Evolutionary conservation across 208 protist genomes (phyloP), one percentile per base, ranked within the genome.

Genomic region (Porcisia hertigi): DNA sequence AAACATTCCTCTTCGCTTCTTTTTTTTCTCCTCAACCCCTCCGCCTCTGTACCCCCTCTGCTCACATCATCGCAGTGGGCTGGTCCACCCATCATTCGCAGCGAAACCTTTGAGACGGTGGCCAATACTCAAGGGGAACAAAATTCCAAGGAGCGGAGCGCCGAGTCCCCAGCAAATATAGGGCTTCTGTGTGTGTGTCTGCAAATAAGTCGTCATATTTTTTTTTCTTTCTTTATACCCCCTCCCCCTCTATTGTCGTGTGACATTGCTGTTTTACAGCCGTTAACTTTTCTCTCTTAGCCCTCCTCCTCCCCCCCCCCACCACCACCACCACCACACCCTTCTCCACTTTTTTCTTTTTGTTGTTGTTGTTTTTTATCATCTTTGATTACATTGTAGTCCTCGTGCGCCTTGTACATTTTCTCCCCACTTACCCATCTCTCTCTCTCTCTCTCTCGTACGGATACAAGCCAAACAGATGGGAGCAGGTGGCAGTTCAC

Each of bases 401-500:
- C 30, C 30, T 30, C 30, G 47, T 52, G 47, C 11, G 47, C 11
- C 11, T 52, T 52, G 5, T 5, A 14, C 8, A 52, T 14, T 12
- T 52, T 5, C 47, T 52, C 47, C 11, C 5, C 0, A 0, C 47
- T 52, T 52, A 14, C 47, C 47, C 55, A 59, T n/a, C 14, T 30
- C 18, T 52, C 18, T 41, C 25, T n/a, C 25, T n/a, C 60, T 39
- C 57, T 23, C 62, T 18, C 41, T 52, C 16, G 16, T 49, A 52
- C 1, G 23, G 39, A 25, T 20, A 67, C 41, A 67, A 16, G n/a
- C 63, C 39, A 18, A n/a, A 30, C 6, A 67, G 14, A 89, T 89
- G 86, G 87, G 87, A 63, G 73, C 87, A 52, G 87, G 82, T 45
- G 79, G 86, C 16, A 88, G 83, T 62, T 79, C 82, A 6, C 34